Percentiles rank a stretch among this genome's conserved stretches.
Evolutionary conservation across 352 stramenopile species (phyloP).

Genomic region (Globisporangium acanthophoron): DNA sequence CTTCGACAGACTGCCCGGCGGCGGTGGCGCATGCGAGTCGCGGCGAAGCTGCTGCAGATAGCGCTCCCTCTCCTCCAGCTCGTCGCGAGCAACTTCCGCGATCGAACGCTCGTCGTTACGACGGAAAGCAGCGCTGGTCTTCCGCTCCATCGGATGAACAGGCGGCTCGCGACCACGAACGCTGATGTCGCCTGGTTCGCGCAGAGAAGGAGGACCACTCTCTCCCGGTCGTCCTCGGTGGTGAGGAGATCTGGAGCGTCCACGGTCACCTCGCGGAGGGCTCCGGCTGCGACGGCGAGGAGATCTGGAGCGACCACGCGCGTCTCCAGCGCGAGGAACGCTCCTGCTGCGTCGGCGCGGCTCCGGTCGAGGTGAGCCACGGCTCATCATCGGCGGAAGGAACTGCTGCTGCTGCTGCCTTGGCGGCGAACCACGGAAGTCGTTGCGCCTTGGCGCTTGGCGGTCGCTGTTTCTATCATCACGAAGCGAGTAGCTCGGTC

Average conservation of each 20-base stretch:
- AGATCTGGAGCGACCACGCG: constrained; percentile 2
- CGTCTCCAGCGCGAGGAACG: constrained; percentile 7
- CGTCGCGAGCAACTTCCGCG: constrained; percentile 43
- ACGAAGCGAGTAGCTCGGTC: constrained; percentile 4
- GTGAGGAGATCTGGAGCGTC: neutral
- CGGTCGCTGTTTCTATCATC: constrained; percentile 18
- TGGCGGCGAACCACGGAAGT: neutral
- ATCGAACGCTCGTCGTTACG: constrained; percentile 40
- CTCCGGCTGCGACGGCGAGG: constrained; percentile 1
- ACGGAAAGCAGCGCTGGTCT: constrained; percentile 13
- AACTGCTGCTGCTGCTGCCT: neutral
- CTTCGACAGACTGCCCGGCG: constrained; percentile 19
- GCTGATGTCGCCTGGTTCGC: constrained; percentile 7
- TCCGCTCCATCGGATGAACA: constrained; percentile 16
- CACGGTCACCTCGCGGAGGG: neutral
- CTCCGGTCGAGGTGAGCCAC: neutral
- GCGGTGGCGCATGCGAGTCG: constrained; percentile 7
- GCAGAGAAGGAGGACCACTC: neutral
- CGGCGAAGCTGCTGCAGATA: constrained; percentile 31
- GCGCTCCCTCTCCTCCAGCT: constrained; percentile 34
- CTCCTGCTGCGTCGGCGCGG: constrained; percentile 8
- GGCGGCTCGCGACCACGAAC: constrained; percentile 20
- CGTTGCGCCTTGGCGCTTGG: neutral
- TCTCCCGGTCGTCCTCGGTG: neutral
- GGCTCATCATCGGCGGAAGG: neutral